Evolutionary conservation across 2,329 filamentous ascomycete genomes (phyloP), one percentile per base, ranked within the genome.

Genomic region (Penicillium sclerotigenum): DNA sequence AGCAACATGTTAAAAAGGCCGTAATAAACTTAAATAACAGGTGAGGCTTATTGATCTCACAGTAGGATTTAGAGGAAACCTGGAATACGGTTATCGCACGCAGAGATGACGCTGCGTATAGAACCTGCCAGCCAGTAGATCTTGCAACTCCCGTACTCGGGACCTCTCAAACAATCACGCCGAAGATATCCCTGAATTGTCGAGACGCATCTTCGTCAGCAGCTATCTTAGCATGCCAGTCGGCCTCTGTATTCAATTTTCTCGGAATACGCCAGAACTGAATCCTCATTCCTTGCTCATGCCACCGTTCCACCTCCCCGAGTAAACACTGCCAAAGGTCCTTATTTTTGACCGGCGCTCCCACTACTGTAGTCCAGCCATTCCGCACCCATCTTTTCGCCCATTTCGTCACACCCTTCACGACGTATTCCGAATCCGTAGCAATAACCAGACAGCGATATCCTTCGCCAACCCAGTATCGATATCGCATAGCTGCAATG

Each of bases 371-470:
- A 9, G 0, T 85, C 81, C 56, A 85, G 6, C 67, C 73, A 14
- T 77, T 78, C 6, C 16, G 10, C 3, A 29, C 3, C 41, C 26
- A 45, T 9, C 1, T 1, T 5, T 49, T 50, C 6, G 76, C 47
- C 82, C 82, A 84, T 0, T 66, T 52, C 0, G 79, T 82, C 8
- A 76, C 66, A 8, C 80, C 79, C 14, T 77, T 62, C 1, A 77
- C 74, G 6, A 81, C 77, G 61, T 83, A 83, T 28, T 75, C 72
- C 0, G 80, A 83, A 62, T 85, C 80, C 0, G 80, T 82, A 2
- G 81, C 82, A 55, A 85, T 75, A 36, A 83, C 77, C 2, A 84
- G 6, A 2, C 66, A 67, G 37, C 68, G 71, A 69, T 52, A 77
- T 63, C 65, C 74, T 58, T 82, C 78, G 5, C 63, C 68, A 0